These are phyloP conservation scores for Gautieria morchelliformis DNA, from an alignment of 768 basidiomycete species.

Conservation along the genomic window DNA sequence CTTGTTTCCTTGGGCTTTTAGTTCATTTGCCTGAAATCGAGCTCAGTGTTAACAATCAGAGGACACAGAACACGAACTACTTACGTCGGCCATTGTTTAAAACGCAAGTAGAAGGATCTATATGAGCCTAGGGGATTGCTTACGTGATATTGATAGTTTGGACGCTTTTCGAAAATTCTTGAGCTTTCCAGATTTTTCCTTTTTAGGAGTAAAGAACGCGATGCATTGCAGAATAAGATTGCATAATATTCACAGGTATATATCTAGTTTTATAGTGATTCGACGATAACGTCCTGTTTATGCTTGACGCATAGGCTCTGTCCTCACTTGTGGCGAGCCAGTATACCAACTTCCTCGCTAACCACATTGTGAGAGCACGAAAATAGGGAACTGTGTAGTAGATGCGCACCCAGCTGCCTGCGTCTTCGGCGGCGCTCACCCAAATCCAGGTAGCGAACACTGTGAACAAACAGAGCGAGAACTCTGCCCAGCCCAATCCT, in stretches of 20 bases:
- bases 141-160: neutral
- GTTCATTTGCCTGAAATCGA: conserved; percentile 34
- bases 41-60: neutral
- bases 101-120: neutral
- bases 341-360: neutral
- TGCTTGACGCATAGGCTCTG: too few species aligned
- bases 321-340: neutral
- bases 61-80: neutral
- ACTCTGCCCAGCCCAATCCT: conserved; percentile 69
- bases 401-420: conserved; percentile 18
- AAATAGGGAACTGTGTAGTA: neutral
- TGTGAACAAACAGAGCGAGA: conserved; percentile 49
- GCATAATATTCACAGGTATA: too few species aligned
- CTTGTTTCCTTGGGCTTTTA: conserved; percentile 93
- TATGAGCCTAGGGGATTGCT: neutral
- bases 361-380: neutral
- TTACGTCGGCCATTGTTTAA: neutral
- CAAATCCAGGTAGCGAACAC: conserved; percentile 46
- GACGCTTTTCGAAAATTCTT: conserved; percentile 4
- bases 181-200: conserved; percentile 3
- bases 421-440: conserved; percentile 28
- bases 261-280: neutral
- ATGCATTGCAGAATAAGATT: neutral
- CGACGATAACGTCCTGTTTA: neutral
- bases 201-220: conserved; percentile 1